phyloP scores from a whole-genome alignment of 192 early-diverging fungal genomes.

The Obelidium mucronatum region DNA sequence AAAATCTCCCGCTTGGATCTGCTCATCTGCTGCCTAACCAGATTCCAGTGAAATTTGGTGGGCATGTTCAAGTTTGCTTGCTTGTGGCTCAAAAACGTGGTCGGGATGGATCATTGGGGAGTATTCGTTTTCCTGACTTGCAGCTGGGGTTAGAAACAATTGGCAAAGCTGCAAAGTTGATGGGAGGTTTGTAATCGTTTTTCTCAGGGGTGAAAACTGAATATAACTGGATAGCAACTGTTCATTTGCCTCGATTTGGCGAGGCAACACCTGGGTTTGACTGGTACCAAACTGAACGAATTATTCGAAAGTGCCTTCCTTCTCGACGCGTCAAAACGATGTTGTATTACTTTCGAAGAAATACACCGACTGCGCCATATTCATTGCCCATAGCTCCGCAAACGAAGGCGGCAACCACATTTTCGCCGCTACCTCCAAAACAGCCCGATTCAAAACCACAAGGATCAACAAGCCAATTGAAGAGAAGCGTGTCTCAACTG shows the following conservation, averaged over 20 bases:
- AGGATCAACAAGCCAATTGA: background rate
- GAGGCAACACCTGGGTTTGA: constrained; percentile 35
- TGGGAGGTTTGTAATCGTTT: constrained; percentile 21
- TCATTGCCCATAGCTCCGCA: background rate
- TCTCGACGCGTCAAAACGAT: constrained; percentile 18
- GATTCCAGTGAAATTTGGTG: background rate
- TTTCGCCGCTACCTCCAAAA: background rate
- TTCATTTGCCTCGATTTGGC: constrained; percentile 36
- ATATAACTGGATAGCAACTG: constrained; percentile 16
- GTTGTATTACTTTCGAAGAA: constrained; percentile 24
- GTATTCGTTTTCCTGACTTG: constrained; percentile 32
- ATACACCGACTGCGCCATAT: background rate
- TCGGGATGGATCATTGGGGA: constrained; percentile 9
- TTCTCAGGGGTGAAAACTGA: background rate
- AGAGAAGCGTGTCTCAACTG: background rate
- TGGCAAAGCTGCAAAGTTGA: constrained; percentile 26
- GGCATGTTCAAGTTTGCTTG: constrained; percentile 8
- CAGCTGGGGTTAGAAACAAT: constrained; percentile 18
- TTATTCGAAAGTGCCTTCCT: constrained; percentile 35
- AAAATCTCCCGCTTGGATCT: constrained; percentile 28
- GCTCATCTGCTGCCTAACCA: constrained; percentile 25
- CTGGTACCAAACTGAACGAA: constrained; percentile 41
- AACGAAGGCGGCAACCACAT: background rate
- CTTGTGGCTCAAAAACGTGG: constrained; percentile 34
- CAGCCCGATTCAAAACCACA: background rate